Base-by-base conservation (phyloP, 2,329 filamentous ascomycete genomes). In the Talaromyces sp. region DNA sequence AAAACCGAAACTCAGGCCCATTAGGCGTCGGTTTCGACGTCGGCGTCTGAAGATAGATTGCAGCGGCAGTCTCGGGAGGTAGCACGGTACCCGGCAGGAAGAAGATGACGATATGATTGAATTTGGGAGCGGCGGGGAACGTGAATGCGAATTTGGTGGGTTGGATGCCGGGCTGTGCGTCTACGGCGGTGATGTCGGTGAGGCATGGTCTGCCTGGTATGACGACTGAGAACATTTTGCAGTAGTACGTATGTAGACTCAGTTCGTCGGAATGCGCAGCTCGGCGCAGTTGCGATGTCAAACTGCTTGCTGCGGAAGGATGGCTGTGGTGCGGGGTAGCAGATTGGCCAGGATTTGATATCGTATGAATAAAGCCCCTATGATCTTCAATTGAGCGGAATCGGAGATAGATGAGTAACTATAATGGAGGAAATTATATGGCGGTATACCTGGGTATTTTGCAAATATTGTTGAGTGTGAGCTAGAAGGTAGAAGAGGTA, bases 41-140 rank as follows among this genome's bases (percentile, higher is more conserved):
- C 1, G 88, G 86, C n/a, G 90, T 81, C 69, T 93, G 90, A 58
- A 96, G 86, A 80, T 97, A 98, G 69, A 99, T 94, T 56, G 93
- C 91, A 15, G 93, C 95, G 5, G 92, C 94, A 22, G 91, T 91
- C 70, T 87, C 86, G 3, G 85, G 82, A 0, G 93, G 93, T 0
- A 99, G 84, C 10, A 84, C 78, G 10, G 90, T 83, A 51, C 89
- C 90, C 0, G 95, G 96, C 0, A 97, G 86, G 40, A 97, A 84
- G 80, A 98, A 96, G 65, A 98, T 88, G 72, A 93, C 90, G 64
- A 98, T 86, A 76, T 98, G 93, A 63, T 81, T 83, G 76, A 90
- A 88, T 5, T 82, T 72, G 1, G 87, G 85, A 29, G 76, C 72
- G 6, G 85, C 76, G 17, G 90, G 88, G 76, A 95, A 92, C 61